Evolutionary conservation across 805 yeast species (phyloP).

Genomic region (Metschnikowia sp.): DNA sequence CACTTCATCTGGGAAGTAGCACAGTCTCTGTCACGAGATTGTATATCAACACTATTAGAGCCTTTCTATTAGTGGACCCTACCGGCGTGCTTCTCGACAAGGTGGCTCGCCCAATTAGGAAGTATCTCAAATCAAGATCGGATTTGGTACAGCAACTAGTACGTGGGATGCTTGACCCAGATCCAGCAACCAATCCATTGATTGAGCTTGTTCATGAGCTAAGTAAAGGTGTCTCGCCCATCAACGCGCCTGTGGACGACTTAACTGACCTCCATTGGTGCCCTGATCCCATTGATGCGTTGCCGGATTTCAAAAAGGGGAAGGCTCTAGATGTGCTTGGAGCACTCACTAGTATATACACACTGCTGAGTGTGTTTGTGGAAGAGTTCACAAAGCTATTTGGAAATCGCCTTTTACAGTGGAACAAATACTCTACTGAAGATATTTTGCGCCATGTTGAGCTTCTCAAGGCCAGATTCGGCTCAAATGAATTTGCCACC

Average conservation of each 20-base stretch:
- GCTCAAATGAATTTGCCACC: conserved; percentile 59
- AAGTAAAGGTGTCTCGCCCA: conserved; percentile 19
- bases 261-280: conserved; percentile 57
- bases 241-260: conserved; percentile 30
- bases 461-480: conserved; percentile 60
- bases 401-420: conserved; percentile 51
- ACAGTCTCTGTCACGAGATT: conserved; percentile 68
- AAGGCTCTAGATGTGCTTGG: conserved; percentile 66
- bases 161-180: conserved; percentile 57
- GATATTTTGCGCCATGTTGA: conserved; percentile 44
- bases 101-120: conserved; percentile 72
- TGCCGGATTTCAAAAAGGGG: conserved; percentile 72
- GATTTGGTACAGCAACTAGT: conserved; percentile 74
- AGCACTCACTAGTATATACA: conserved; percentile 68
- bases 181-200: conserved; percentile 39
- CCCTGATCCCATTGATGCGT: conserved; percentile 87
- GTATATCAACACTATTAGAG: conserved; percentile 67
- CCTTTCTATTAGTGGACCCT: conserved; percentile 79
- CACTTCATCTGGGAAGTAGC: conserved; percentile 78
- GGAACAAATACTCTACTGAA: conserved; percentile 37
- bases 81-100: conserved; percentile 78
- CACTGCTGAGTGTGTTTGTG: conserved; percentile 62
- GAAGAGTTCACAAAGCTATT: conserved; percentile 61
- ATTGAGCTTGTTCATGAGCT: conserved; percentile 56
- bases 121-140: conserved; percentile 64